Base-by-base conservation (phyloP, 192 early-diverging fungal genomes). In the Backusella morwellensis region DNA sequence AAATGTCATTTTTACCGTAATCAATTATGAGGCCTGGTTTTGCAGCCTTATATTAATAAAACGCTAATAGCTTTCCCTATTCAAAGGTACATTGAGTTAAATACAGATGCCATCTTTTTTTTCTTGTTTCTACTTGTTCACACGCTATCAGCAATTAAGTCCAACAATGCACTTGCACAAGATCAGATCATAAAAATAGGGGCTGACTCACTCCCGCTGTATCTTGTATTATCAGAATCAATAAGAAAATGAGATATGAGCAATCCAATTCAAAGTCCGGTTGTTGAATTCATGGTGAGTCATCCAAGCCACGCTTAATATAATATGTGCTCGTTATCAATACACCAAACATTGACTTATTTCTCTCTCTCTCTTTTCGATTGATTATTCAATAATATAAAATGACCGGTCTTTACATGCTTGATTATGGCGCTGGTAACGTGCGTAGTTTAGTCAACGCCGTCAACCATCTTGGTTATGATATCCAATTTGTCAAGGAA, bases 361-460 rank as follows among this genome's bases (percentile, higher is more conserved):
- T n/a, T 54, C 52, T 29, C 26, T 29, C 26, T 52, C n/a, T 23
- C 9, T 56, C 29, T 14, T 32, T 32, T 67, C 38, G 38, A 40
- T 40, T 12, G 38, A 29, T 67, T 40, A 40, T 36, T 36, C 21
- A 3, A 11, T 35, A 40, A 69, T 21, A 40, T 11, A 42, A 70
- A 40, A 90, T 90, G 89, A 70, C 79, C 32, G 87, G 86, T 47
- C 80, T 90, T 76, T 96, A 92, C 82, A 87, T 99, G 36, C 90
- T 99, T 50, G 98, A 99, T 89, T 99, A 99, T 86, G 98, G 98
- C 29, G 98, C 98, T n/a, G 98, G 98, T 35, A 99, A 99, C 83
- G 97, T 99, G 66, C 95, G 97, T 68, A 96, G 95, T 72, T 86
- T 99, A 70, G 88, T 97, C 70, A 99, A 99, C 74, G 97, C 97